Conservation (phyloP, 495 filamentous ascomycete species). For the Glarea lozoyensis region DNA sequence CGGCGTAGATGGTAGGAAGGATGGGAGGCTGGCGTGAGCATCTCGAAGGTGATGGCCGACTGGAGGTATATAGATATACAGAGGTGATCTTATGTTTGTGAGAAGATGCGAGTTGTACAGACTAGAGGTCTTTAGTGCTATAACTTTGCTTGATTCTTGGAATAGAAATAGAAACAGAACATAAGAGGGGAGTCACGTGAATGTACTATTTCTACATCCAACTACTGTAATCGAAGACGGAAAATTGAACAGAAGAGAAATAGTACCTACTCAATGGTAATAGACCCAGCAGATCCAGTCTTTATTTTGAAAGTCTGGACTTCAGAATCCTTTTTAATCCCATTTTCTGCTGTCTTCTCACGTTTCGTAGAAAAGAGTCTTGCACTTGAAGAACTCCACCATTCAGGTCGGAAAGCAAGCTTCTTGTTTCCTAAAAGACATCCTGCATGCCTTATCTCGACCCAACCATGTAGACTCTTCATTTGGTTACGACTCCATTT, state of each 20-base stretch:
- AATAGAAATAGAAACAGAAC: constrained; percentile 4
- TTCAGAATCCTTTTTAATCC: not conserved
- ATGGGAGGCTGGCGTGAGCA: constrained; percentile 7
- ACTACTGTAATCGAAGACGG: too few relatives aligned
- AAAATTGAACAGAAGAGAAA: not conserved
- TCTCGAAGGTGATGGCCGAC: constrained; percentile 6
- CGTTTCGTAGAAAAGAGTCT: too few relatives aligned
- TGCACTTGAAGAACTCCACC: too few relatives aligned
- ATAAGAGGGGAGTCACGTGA: constrained; percentile 5
- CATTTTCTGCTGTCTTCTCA: too few relatives aligned
- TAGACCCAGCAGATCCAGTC: constrained; percentile 14
- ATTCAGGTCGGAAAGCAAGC: too few relatives aligned
- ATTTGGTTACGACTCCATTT: too few relatives aligned
- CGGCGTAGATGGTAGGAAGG: constrained; percentile 4
- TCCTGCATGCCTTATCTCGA: too few relatives aligned
- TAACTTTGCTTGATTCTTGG: constrained; percentile 5
- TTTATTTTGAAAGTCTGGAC: constrained; percentile 7
- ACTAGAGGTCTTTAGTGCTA: too few relatives aligned
- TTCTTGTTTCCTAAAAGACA: too few relatives aligned
- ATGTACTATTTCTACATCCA: too few relatives aligned
- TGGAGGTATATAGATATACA: constrained; percentile 18
- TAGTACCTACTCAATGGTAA: constrained; percentile 15
- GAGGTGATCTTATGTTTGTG: constrained; percentile 1
- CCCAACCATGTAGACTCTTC: too few relatives aligned
- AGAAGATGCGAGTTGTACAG: constrained; percentile 12